Evolutionary conservation across 352 stramenopile genomes (phyloP).

Genomic region (Globisporangium okanoganense): DNA sequence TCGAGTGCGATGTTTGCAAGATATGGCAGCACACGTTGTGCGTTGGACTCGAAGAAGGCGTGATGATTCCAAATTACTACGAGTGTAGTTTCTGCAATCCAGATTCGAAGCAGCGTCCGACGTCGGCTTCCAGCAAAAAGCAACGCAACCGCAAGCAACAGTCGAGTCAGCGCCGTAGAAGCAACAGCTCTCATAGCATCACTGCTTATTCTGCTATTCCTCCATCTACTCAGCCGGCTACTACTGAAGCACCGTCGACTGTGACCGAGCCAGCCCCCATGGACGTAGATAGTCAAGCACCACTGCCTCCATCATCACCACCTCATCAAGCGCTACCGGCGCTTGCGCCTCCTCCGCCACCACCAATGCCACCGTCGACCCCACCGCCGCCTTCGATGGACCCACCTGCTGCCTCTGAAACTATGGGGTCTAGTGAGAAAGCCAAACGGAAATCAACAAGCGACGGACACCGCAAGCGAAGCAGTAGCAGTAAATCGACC

Average conservation of each 20-base stretch:
- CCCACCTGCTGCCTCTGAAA: neutral
- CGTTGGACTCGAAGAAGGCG: slow-evolving; percentile 44
- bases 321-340: slow-evolving; percentile 17
- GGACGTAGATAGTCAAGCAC: slow-evolving; percentile 13
- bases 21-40: slow-evolving; percentile 77
- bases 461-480: slow-evolving; percentile 7
- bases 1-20: slow-evolving; percentile 59
- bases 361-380: slow-evolving; percentile 11
- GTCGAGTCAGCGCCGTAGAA: slow-evolving; percentile 6
- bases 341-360: slow-evolving; percentile 16
- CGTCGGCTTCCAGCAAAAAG: slow-evolving; percentile 18
- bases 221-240: slow-evolving; percentile 12
- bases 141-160: slow-evolving; percentile 13
- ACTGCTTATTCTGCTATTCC: neutral
- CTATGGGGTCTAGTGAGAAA: slow-evolving; percentile 6
- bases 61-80: slow-evolving; percentile 50
- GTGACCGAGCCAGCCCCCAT: neutral
- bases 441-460: neutral
- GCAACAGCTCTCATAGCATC: neutral
- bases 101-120: slow-evolving; percentile 6
- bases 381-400: slow-evolving; percentile 11
- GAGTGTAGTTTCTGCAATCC: slow-evolving; percentile 44
- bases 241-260: neutral
- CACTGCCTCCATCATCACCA: slow-evolving; percentile 21
- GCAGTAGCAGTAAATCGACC: slow-evolving; percentile 13